phyloP scores from a whole-genome alignment of 2,329 filamentous ascomycete species.

The Fusarium sp. region DNA sequence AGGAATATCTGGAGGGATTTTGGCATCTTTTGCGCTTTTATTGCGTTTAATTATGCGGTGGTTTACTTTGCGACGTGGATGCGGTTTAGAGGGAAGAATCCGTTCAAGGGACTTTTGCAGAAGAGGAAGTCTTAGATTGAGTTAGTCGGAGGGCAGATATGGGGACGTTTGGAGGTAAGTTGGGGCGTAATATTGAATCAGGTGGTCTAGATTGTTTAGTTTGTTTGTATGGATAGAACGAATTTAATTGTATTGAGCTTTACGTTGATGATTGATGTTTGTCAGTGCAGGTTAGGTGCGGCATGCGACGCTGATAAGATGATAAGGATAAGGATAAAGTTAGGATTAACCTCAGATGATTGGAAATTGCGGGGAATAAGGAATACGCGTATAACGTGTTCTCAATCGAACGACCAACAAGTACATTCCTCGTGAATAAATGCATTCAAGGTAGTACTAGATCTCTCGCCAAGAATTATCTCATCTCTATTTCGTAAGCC shows the following conservation, averaged over 20 bases:
- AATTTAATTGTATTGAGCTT: neutral
- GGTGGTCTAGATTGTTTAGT: neutral
- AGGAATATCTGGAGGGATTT: conserved; percentile 74
- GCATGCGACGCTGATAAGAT: neutral
- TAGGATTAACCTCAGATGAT: neutral
- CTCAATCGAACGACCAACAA: neutral
- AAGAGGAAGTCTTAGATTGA: conserved; percentile 36
- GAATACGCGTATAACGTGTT: neutral
- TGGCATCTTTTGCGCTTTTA: conserved; percentile 72
- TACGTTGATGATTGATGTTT: too few relatives aligned
- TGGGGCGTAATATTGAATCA: neutral
- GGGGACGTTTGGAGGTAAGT: rapidly evolving
- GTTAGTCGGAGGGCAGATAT: too few relatives aligned
- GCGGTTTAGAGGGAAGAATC: conserved; percentile 55
- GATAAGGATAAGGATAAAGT: neutral
- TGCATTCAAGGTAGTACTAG: rapidly evolving
- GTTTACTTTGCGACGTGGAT: conserved; percentile 56
- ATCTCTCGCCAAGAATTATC: rapidly evolving
- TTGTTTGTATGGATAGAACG: neutral
- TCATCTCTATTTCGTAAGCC: neutral
- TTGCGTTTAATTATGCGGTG: conserved; percentile 69
- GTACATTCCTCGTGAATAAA: neutral
- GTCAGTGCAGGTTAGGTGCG: too few relatives aligned
- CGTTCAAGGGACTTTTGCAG: conserved; percentile 47
- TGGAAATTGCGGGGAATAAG: neutral